Conservation (phyloP, 176 grass and related monocot species). For the Rhynchospora pubera region DNA sequence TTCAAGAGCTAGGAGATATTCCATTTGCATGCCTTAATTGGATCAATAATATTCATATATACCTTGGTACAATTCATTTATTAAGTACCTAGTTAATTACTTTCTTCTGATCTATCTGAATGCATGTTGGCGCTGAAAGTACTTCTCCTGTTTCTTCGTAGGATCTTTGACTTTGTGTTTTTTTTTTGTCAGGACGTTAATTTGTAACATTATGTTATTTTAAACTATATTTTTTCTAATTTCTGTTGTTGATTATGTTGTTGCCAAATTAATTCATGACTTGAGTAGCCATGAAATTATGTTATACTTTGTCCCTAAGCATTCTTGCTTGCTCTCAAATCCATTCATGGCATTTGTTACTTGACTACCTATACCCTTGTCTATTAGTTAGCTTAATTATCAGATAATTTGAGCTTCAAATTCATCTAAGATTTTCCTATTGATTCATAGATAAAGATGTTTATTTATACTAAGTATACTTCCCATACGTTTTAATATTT, state of each 20-base stretch:
- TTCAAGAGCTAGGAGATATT: not conserved
- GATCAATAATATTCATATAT: not conserved
- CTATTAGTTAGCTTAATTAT: not conserved
- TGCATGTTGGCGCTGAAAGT: not conserved
- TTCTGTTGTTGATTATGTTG: not conserved
- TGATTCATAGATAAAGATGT: not conserved
- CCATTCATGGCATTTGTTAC: not conserved
- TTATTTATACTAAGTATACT: too few species aligned
- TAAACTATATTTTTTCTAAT: constrained; percentile 3
- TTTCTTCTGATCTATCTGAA: not conserved
- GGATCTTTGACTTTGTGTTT: constrained; percentile 1
- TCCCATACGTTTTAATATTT: not conserved
- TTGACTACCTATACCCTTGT: not conserved
- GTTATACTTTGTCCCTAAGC: not conserved
- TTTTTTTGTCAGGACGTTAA: not conserved
- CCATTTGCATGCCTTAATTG: not conserved
- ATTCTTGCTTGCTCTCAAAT: not conserved
- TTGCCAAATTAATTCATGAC: not conserved
- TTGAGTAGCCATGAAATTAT: not conserved
- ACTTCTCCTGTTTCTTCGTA: not conserved
- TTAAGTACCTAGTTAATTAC: not conserved
- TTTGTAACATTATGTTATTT: not conserved
- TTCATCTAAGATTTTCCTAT: not conserved
- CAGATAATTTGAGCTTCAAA: not conserved
- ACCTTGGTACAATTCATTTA: not conserved